Evolutionary conservation across 352 stramenopile species (phyloP).

Genomic region (Phytophthora pinifolia): DNA sequence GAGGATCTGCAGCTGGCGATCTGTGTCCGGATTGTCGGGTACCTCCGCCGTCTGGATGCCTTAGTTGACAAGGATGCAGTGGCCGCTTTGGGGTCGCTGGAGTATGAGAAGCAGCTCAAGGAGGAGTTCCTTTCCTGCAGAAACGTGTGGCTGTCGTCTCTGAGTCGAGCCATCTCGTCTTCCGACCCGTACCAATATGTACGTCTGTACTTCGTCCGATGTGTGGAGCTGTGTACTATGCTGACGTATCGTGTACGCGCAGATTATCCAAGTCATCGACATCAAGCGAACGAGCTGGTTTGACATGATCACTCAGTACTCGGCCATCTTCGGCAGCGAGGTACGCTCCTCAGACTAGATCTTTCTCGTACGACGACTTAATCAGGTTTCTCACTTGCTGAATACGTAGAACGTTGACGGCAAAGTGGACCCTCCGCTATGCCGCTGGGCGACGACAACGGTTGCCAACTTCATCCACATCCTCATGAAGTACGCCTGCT

Average conservation of each 20-base stretch:
- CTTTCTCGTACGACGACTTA: background rate
- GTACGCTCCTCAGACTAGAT: constrained; percentile 14
- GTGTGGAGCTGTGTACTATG: background rate
- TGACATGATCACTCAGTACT: constrained; percentile 91
- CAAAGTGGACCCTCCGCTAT: constrained; percentile 80
- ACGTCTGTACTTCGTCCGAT: constrained; percentile 9
- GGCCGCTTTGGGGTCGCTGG: constrained; percentile 33
- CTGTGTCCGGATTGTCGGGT: constrained; percentile 82
- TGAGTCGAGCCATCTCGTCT: constrained; percentile 53
- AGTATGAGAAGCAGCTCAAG: constrained; percentile 83
- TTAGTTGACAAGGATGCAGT: constrained; percentile 26
- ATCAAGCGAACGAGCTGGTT: constrained; percentile 90
- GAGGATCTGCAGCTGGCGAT: constrained; percentile 79
- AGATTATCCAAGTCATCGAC: constrained; percentile 88
- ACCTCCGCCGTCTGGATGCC: constrained; percentile 71
- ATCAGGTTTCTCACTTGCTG: background rate
- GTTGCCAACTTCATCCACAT: constrained; percentile 82
- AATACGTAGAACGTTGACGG: constrained; percentile 58
- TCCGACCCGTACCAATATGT: constrained; percentile 87
- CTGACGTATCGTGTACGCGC: constrained; percentile 5
- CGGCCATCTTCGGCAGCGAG: constrained; percentile 87
- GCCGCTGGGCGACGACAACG: constrained; percentile 76
- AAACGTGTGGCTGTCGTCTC: constrained; percentile 72
- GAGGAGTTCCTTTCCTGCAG: constrained; percentile 82
- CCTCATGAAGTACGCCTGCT: constrained; percentile 63